These are phyloP conservation scores for Thuja plicata DNA, from an alignment of 83 land plant genomes.

Conservation along the genomic window DNA sequence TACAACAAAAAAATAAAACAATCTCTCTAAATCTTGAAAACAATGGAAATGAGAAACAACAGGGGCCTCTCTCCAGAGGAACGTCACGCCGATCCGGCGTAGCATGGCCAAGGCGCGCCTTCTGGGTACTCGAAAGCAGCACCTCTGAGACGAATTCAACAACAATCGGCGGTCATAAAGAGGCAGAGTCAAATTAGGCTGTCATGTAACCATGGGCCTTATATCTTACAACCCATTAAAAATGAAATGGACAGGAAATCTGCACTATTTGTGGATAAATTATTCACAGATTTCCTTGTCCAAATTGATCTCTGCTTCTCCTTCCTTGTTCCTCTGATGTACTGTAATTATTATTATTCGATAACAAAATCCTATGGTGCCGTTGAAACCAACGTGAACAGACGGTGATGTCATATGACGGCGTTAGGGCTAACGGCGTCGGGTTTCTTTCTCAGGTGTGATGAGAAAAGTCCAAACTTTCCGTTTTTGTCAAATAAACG, in stretches of 20 bases:
- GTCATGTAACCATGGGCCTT: not conserved
- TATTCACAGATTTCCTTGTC: not conserved
- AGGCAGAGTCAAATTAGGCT: not conserved
- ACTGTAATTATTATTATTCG: not conserved
- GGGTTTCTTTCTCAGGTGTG: too few relatives aligned
- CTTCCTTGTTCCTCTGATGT: not conserved
- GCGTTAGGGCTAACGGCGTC: too few relatives aligned
- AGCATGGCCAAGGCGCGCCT: constrained; percentile 51
- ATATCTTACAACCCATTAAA: not conserved
- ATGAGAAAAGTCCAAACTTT: too few relatives aligned
- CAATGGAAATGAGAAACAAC: not conserved
- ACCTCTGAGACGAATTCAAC: not conserved
- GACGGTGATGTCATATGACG: too few relatives aligned
- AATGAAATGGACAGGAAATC: too few relatives aligned
- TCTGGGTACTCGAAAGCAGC: not conserved
- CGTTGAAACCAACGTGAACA: too few relatives aligned
- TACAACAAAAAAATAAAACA: not conserved
- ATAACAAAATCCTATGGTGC: not conserved
- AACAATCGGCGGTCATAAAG: not conserved
- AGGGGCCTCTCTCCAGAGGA: constrained; percentile 46
- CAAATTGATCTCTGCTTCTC: not conserved
- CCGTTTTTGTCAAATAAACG: too few relatives aligned
- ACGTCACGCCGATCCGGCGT: constrained; percentile 28
- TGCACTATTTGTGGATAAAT: not conserved
- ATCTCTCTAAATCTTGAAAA: not conserved